Evolutionary conservation across 2,329 filamentous ascomycete species (phyloP), one percentile per base, ranked within the genome.

Genomic region (Fusarium caatingaense): DNA sequence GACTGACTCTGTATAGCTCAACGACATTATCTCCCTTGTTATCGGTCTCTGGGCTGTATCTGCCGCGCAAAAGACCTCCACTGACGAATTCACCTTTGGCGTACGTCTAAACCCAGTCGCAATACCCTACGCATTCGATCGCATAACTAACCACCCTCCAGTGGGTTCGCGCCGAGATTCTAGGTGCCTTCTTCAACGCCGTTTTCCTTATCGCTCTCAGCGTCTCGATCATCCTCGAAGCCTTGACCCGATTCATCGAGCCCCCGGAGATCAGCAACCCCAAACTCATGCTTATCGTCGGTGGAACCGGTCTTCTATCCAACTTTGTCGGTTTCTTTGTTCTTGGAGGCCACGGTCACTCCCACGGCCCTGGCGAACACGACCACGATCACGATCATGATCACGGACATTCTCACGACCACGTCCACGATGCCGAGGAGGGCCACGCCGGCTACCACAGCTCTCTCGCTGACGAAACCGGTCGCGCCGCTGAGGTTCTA

Each of bases 191-290:
- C 74, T 93, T 98, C 82, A 99, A 99, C 76, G 96, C 96, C 72
- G 95, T 98, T 47, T 99, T 99, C 83, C 86, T 99, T 46, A 96
- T 99, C 77, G 96, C 96, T 10, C 88, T 99, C 11, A 99, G 96
- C 82, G 86, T 99, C 60, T 97, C 95, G 53, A 99, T 99, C 80
- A 92, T 98, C 76, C 90, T 99, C 75, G 96, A 99, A 81, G 96
- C 96, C 18, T 88, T 98, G 65, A 93, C 94, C 75, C 92, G 96
- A 76, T 92, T 99, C 73, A 87, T 98, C 77, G 93, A 98, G 76
- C 94, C 94, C 10, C 94, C 95, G 75, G 89, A 92, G 78, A 94
- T 99, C 76, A 85, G 85, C 53, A 93, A 97, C 76, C 94, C 96
- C 3, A 87, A 91, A 74, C 86, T 99, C 40, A 94, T 99, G 71